Base-by-base conservation (phyloP, 1,139 yeast genomes). In the Trichomonascaceae sp. region DNA sequence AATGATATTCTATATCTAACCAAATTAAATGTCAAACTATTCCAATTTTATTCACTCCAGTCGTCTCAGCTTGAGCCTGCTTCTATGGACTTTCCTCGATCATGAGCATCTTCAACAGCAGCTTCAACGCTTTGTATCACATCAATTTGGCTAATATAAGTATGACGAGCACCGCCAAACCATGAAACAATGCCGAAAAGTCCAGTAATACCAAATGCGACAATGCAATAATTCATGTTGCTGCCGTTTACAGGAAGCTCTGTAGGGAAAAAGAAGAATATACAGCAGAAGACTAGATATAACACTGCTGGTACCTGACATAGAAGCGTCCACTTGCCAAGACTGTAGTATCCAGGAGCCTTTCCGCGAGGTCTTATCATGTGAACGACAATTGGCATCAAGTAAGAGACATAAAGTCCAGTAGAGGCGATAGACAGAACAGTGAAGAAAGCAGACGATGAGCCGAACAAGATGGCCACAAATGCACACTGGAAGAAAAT, bases 401-500 rank as follows among this genome's bases (percentile, higher is more conserved):
- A 83, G 62, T 89, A 86, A 1, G 95, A 90, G 24, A 86, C 75
- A 52, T 90, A 84, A 57, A 87, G 73, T 7, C 91, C 81, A 46
- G 87, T 78, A 1, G 88, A 95, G 9, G 95, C 87, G 10, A 93
- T 85, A 0, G 96, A 95, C 73, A 88, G 79, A 68, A 88, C 87
- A 3, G 96, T 89, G 69, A 85, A 85, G 71, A 87, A 86, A 0
- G 95, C 95, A 8, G 91, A 80, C 3, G 82, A 74, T 0, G 95
- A 86, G 1, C 87, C 72, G 49, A 88, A 71, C 36, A 54, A n/a
- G 90, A 85, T 51, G 84, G 74, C 43, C 80, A 68, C 1, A 90
- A 87, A 71, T 2, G 80, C 57, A 20, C 80, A 80, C 50, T 55
- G 55, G 47, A 53, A 50, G 45, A 57, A 52, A 9, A 54, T 47